phyloP scores from a whole-genome alignment of 768 basidiomycete species.

The Dendrothele bispora region DNA sequence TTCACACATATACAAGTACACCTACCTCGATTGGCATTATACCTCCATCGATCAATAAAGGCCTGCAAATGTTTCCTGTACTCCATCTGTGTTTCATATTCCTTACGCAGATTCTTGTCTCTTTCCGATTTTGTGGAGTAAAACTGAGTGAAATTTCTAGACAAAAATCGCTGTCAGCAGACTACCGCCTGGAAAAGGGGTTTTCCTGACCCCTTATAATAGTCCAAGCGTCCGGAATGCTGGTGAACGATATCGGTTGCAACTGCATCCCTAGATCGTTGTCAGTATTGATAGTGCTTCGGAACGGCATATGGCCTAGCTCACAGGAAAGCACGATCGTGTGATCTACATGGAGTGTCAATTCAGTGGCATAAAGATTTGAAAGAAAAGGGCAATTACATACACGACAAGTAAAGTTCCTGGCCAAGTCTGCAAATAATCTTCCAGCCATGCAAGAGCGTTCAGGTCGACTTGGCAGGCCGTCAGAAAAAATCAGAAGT shows the following conservation, averaged over 20 bases:
- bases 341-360: constrained; percentile 57
- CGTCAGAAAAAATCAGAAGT: neutral
- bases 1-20: neutral
- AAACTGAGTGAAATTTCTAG: constrained; percentile 95
- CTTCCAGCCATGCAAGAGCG: constrained; percentile 96
- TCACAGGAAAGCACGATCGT: constrained; percentile 95
- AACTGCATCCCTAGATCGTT: constrained; percentile 70
- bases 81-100: constrained; percentile 95
- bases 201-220: constrained; percentile 90
- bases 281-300: neutral
- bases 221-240: constrained; percentile 89
- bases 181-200: neutral
- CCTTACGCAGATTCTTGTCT: constrained; percentile 85
- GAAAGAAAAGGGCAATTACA: constrained; percentile 24
- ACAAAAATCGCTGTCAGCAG: neutral
- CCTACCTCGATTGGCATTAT: constrained; percentile 89
- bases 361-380: neutral
- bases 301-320: constrained; percentile 13
- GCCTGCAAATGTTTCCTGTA: constrained; percentile 95
- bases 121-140: constrained; percentile 98
- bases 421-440: constrained; percentile 94
- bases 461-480: constrained; percentile 75
- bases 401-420: constrained; percentile 92
- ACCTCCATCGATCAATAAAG: constrained; percentile 98
- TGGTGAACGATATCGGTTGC: constrained; percentile 99